phyloP scores from a whole-genome alignment of 108 stramenopile genomes.

The Ochromonas danica region DNA sequence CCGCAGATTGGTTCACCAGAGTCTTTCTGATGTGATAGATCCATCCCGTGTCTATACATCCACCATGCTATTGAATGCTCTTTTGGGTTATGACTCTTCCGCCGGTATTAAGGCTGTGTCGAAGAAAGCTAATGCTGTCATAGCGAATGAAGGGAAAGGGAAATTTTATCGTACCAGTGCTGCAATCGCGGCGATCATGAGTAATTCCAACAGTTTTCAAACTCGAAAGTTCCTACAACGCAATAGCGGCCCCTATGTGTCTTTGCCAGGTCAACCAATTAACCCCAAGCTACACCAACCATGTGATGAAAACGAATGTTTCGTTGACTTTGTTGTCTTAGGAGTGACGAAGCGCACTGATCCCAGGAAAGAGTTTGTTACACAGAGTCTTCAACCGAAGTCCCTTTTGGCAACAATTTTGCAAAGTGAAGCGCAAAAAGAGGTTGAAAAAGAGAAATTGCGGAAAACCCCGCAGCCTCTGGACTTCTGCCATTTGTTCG shows the following conservation, averaged over 20 bases:
- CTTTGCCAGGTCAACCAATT: slow-evolving; percentile 12
- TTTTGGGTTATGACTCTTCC: not conserved
- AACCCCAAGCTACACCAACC: not conserved
- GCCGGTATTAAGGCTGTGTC: not conserved
- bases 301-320: not conserved
- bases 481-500: not conserved
- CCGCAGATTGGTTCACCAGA: not conserved
- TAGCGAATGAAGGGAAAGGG: not conserved
- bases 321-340: too few species aligned
- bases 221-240: not conserved
- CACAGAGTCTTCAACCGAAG: not conserved
- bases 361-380: too few species aligned
- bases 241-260: not conserved
- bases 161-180: not conserved
- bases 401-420: not conserved
- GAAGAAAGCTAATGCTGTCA: not conserved
- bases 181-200: not conserved
- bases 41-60: not conserved
- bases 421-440: not conserved
- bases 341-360: too few species aligned
- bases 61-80: not conserved
- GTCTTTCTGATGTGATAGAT: slow-evolving; percentile 8
- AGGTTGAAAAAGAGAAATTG: not conserved
- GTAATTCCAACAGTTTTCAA: not conserved
- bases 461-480: not conserved